These are phyloP conservation scores for Rhodomyrtus tomentosa DNA, from an alignment of 345 rosid species.

Conservation along the genomic window DNA sequence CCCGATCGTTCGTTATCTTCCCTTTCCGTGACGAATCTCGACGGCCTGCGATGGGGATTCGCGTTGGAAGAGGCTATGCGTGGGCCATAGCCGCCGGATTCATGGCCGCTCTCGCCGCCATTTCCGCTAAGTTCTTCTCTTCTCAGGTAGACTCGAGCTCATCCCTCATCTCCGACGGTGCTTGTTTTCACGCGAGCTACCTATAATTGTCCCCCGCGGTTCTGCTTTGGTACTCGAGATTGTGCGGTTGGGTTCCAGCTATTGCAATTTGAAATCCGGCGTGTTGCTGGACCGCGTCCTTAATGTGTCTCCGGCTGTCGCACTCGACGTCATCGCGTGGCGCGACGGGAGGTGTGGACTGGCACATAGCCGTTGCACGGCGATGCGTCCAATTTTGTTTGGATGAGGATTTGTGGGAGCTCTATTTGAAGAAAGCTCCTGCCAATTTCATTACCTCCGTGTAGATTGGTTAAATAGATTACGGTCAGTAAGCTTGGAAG, in stretches of 20 bases:
- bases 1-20: neutral
- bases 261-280: neutral
- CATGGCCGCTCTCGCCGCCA: slow-evolving; percentile 70
- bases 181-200: too few species aligned
- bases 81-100: slow-evolving; percentile 70
- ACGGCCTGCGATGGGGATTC: slow-evolving; percentile 5
- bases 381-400: neutral
- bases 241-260: neutral
- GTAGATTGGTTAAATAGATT: neutral
- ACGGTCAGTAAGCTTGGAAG: neutral
- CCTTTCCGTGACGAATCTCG: neutral
- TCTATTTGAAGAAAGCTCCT: neutral
- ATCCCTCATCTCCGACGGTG: neutral
- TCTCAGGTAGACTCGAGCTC: slow-evolving; percentile 20
- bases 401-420: neutral
- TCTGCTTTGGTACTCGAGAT: neutral
- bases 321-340: neutral
- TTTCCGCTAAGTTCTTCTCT: slow-evolving; percentile 61
- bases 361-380: neutral
- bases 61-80: slow-evolving; percentile 38
- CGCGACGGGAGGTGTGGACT: neutral
- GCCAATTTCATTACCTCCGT: neutral
- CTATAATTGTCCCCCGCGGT: neutral
- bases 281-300: neutral
- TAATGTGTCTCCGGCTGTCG: neutral